These are phyloP conservation scores for Leptodontidium sp. DNA, from an alignment of 2,329 filamentous ascomycete genomes.

Conservation along the genomic window DNA sequence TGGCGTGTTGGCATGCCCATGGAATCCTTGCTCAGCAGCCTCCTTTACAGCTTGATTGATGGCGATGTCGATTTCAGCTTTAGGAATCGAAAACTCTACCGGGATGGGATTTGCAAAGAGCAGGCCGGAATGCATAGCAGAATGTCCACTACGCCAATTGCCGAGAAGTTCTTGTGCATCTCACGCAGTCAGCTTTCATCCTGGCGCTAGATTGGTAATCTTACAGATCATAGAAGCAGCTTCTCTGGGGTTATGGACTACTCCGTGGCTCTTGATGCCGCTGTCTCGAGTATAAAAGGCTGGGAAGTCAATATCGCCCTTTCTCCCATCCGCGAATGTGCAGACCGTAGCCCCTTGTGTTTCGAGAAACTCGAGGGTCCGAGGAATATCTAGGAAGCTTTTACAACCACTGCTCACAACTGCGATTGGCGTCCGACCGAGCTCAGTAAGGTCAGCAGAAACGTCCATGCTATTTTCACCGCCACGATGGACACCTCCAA, in stretches of 20 bases:
- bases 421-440: constrained; percentile 87
- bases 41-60: constrained; percentile 64
- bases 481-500: constrained; percentile 92
- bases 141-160: constrained; percentile 46
- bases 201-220: constrained; percentile 41
- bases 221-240: constrained; percentile 86
- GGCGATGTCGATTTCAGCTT: constrained; percentile 63
- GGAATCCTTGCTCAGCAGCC: constrained; percentile 60
- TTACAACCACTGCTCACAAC: constrained; percentile 94
- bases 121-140: constrained; percentile 79
- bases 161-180: constrained; percentile 60
- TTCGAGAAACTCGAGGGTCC: constrained; percentile 82
- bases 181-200: constrained; percentile 41
- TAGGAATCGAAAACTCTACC: constrained; percentile 64
- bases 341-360: constrained; percentile 81
- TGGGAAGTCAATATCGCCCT: constrained; percentile 81
- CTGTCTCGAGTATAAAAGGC: constrained; percentile 94
- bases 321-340: constrained; percentile 86
- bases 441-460: constrained; percentile 92
- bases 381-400: constrained; percentile 90
- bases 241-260: constrained; percentile 78
- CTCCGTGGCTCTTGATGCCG: constrained; percentile 78
- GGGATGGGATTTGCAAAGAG: constrained; percentile 87
- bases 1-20: constrained; percentile 73
- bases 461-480: constrained; percentile 90